phyloP scores from a whole-genome alignment of 129 eudicot species.

The Helianthus annuus region HanXRQr2.0-SUNRISE NC_035442.2:162394161-162394660 shows the following conservation, averaged over 20 bases:
- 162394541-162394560: neutral
- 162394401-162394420: slow-evolving; percentile 5
- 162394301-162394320: slow-evolving; percentile 91
- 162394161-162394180: neutral
- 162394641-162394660: slow-evolving; percentile 87
- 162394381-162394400: neutral
- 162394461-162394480: slow-evolving; percentile 92
- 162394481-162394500: slow-evolving; percentile 92
- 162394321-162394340: slow-evolving; percentile 99
- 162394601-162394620: slow-evolving; percentile 22
- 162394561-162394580: neutral
- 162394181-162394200: neutral
- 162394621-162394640: slow-evolving; percentile 84
- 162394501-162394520: slow-evolving; percentile 82
- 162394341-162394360: slow-evolving; percentile 86
- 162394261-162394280: slow-evolving; percentile 98
- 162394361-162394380: slow-evolving; percentile 68
- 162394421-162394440: neutral
- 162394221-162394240: slow-evolving; percentile 19
- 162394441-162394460: slow-evolving; percentile 72
- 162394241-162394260: slow-evolving; percentile 97
- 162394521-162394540: slow-evolving; percentile 69
- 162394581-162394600: neutral
- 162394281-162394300: slow-evolving; percentile 98
- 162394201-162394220: neutral